These are phyloP conservation scores for Triticum monococcum DNA, from an alignment of 176 grass and related monocot genomes.

Conservation along the genomic window DNA sequence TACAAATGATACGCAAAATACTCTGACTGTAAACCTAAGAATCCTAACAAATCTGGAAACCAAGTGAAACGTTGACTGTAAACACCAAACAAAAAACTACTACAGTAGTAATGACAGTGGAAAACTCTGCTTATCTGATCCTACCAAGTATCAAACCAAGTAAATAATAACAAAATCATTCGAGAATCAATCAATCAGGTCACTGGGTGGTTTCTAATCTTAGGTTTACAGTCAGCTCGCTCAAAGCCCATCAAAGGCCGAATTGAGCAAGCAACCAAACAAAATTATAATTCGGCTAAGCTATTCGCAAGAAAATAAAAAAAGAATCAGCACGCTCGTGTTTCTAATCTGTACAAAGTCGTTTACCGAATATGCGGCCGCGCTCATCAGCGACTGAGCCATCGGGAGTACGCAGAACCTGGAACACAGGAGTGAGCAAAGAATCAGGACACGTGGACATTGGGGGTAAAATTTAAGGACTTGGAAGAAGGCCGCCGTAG, in stretches of 20 bases:
- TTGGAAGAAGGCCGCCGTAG: neutral
- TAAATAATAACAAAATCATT: neutral
- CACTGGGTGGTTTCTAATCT: too few relatives aligned
- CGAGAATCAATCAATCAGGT: neutral
- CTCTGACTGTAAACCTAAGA: neutral
- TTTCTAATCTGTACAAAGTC: neutral
- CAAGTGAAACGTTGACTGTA: neutral
- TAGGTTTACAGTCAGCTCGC: too few relatives aligned
- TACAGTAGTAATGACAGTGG: neutral
- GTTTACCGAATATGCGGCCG: conserved; percentile 31
- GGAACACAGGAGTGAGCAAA: neutral
- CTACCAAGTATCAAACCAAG: neutral
- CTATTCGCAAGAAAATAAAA: too few relatives aligned
- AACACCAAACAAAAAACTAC: neutral
- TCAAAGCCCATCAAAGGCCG: too few relatives aligned
- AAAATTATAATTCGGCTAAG: neutral
- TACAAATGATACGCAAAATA: neutral
- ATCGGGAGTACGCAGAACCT: conserved; percentile 56
- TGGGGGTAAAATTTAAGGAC: neutral
- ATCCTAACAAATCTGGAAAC: neutral
- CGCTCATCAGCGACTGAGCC: conserved; percentile 35
- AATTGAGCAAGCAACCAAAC: neutral
- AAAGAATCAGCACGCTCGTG: neutral
- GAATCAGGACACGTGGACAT: neutral
- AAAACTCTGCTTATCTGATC: neutral